Evolutionary conservation across 768 basidiomycete species (phyloP).

Genomic region (Cantharellus cinnabarinus): DNA sequence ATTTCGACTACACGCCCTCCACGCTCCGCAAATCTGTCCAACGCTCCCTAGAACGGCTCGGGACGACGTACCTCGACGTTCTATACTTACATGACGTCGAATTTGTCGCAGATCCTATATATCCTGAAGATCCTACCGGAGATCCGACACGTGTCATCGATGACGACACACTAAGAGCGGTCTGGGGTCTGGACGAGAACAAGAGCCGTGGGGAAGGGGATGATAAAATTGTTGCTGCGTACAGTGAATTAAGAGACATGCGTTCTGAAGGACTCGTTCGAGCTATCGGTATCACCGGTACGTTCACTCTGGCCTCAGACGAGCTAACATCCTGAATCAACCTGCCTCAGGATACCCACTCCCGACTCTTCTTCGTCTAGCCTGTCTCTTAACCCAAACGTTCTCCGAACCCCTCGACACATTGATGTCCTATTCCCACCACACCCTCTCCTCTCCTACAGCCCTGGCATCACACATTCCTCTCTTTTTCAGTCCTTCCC

Average conservation of each 20-base stretch:
- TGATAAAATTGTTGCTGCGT: constrained; percentile 44
- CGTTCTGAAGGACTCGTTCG: constrained; percentile 53
- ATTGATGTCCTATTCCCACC: constrained; percentile 63
- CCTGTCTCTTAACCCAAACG: constrained; percentile 32
- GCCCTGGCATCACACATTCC: constrained; percentile 35
- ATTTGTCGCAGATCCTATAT: constrained; percentile 37
- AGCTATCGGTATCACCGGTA: constrained; percentile 65
- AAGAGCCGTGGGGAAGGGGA: constrained; percentile 49
- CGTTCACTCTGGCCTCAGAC: constrained; percentile 1
- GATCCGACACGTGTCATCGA: constrained; percentile 34
- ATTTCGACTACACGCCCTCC: constrained; percentile 55
- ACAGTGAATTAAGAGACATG: constrained; percentile 41
- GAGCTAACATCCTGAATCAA: neutral
- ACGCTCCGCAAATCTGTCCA: constrained; percentile 45
- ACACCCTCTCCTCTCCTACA: constrained; percentile 45
- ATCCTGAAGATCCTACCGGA: constrained; percentile 27
- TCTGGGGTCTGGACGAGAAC: constrained; percentile 50
- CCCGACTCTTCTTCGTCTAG: constrained; percentile 63
- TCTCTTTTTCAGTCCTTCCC: constrained; percentile 39
- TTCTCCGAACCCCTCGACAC: constrained; percentile 47
- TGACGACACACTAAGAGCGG: constrained; percentile 24
- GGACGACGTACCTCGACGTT: constrained; percentile 57
- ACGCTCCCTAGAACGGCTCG: constrained; percentile 44
- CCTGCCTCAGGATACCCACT: constrained; percentile 45
- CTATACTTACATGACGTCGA: constrained; percentile 79